Percentiles rank a stretch among this genome's conserved stretches.
phyloP scores from a whole-genome alignment of 2,329 filamentous ascomycete genomes.

The Sclerotinia trifoliorum region DNA sequence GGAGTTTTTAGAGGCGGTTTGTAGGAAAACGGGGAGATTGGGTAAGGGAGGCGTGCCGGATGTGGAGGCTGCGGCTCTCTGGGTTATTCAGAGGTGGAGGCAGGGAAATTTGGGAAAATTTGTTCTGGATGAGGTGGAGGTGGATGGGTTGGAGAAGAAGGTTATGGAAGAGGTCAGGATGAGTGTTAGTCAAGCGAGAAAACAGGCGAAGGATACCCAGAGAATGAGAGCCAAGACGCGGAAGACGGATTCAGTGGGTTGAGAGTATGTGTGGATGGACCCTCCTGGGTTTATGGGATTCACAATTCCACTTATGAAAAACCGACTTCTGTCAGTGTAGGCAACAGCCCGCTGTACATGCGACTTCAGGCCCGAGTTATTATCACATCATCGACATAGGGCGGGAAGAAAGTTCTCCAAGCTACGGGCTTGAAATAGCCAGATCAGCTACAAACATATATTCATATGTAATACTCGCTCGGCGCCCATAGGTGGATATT shows the following conservation, averaged over 20 bases:
- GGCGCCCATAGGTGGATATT: too few relatives aligned
- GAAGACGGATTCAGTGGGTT: neutral
- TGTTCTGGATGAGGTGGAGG: constrained; percentile 72
- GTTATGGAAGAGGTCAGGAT: constrained; percentile 49
- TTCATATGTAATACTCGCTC: too few relatives aligned
- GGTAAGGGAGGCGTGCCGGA: constrained; percentile 70
- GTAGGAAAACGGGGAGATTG: constrained; percentile 72
- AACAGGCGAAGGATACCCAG: constrained; percentile 60
- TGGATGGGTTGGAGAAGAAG: constrained; percentile 56
- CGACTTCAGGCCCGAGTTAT: fast-evolving
- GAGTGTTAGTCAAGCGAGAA: constrained; percentile 69
- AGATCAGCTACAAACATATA: too few relatives aligned
- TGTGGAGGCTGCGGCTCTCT: constrained; percentile 70
- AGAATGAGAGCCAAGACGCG: constrained; percentile 42
- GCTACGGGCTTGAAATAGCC: too few relatives aligned
- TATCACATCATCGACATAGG: too few relatives aligned
- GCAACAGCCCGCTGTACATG: neutral
- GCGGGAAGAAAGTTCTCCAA: too few relatives aligned
- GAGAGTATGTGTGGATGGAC: neutral
- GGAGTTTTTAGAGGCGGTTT: constrained; percentile 68
- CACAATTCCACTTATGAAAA: neutral
- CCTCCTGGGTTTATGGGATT: neutral
- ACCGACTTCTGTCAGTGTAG: neutral
- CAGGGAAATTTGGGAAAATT: constrained; percentile 73
- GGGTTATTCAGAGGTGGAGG: constrained; percentile 81